A percentile compares a stretch with the other conserved stretches of the same genome.
Evolutionary conservation across 768 basidiomycete species (phyloP).

Genomic region (Mycena filopes): DNA sequence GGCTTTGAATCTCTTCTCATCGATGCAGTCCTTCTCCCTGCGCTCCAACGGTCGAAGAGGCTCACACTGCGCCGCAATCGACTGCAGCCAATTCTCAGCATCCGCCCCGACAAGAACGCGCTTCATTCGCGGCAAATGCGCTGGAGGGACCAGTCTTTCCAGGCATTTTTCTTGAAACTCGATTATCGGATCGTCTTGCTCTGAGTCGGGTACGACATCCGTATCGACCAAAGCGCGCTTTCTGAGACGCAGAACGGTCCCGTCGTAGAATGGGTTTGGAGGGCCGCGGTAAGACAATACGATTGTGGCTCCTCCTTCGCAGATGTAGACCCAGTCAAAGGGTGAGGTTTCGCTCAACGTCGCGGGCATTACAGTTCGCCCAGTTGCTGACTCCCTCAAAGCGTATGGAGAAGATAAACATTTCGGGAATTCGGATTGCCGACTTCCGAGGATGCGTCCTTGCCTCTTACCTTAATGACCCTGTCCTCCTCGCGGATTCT

Average conservation of each 20-base stretch:
- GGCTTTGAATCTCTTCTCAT: conserved; percentile 63
- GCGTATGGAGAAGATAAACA: no score
- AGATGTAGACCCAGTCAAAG: conserved; percentile 82
- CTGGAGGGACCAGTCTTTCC: conserved; percentile 67
- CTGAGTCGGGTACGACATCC: conserved; percentile 30
- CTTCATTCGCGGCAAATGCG: conserved; percentile 68
- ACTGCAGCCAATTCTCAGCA: conserved; percentile 64
- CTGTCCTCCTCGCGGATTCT: no score
- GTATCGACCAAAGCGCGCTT: conserved; percentile 53
- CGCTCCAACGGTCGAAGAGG: conserved; percentile 66
- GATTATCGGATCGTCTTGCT: conserved; percentile 49
- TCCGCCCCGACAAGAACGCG: conserved; percentile 55
- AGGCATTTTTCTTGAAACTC: conserved; percentile 76
- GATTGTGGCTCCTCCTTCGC: conserved; percentile 93
- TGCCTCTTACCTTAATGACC: no score
- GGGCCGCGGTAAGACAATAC: conserved; percentile 86
- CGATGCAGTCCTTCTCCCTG: conserved; percentile 66
- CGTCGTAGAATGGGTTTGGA: conserved; percentile 58
- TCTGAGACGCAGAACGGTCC: conserved; percentile 80
- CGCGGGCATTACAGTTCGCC: no score
- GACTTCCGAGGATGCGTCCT: no score
- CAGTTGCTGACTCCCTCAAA: no score
- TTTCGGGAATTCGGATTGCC: no score
- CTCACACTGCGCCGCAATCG: conserved; percentile 59
- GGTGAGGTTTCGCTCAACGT: conserved; percentile 46